Evolutionary conservation across 257 asterid species (phyloP).

Genomic region (Solanum chaucha): DNA sequence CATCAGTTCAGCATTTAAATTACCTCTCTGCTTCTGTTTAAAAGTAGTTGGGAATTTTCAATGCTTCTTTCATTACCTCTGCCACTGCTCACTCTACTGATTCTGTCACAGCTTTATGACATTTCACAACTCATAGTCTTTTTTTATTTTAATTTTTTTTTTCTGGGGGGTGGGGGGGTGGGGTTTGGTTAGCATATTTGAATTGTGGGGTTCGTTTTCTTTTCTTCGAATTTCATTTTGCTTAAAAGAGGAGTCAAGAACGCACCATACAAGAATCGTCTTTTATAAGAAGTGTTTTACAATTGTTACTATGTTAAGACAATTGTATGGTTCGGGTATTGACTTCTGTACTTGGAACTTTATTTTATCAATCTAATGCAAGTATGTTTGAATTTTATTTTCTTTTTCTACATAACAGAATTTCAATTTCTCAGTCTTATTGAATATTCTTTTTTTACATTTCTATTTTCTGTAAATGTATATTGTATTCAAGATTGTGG

Average conservation of each 20-base stretch:
- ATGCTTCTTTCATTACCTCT: slow-evolving; percentile 34
- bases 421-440: not conserved
- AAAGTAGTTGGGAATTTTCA: slow-evolving; percentile 56
- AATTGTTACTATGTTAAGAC: slow-evolving; percentile 3
- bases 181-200: not conserved
- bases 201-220: not conserved
- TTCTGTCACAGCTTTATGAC: slow-evolving; percentile 28
- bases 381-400: not conserved
- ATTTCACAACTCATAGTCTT: slow-evolving; percentile 20
- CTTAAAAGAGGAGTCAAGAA: slow-evolving; percentile 48
- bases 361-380: not conserved
- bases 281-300: slow-evolving; percentile 14
- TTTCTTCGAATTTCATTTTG: not conserved
- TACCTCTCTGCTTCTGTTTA: not conserved
- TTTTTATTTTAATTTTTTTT: not conserved
- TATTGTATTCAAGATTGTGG: slow-evolving; percentile 18
- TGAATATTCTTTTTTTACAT: not conserved
- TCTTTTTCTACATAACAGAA: not conserved
- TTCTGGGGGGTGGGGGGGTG: not conserved
- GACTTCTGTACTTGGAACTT: slow-evolving; percentile 50
- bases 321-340: slow-evolving; percentile 96
- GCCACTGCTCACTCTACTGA: slow-evolving; percentile 1
- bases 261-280: slow-evolving; percentile 33
- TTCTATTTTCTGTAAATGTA: not conserved
- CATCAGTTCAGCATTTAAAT: not conserved